Evolutionary conservation across 345 rosid species (phyloP), one percentile per base, ranked within the genome.

Genomic region (Camelina laxa): DNA sequence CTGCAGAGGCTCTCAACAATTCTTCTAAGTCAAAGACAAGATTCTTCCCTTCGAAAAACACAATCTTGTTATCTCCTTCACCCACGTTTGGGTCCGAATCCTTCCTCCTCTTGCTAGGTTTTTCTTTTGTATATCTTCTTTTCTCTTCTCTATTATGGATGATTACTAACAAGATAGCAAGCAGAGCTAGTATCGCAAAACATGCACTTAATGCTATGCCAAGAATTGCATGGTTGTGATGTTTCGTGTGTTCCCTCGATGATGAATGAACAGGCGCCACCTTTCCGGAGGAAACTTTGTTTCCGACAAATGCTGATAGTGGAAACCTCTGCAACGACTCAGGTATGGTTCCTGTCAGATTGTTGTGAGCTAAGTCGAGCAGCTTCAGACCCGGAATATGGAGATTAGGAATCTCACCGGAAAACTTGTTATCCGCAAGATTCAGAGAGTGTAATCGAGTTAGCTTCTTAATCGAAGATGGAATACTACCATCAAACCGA

Each of bases 1-100:
- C 97, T n/a, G 99, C 98, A 30, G 98, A 95, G 30, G 99, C 98
- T 69, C 96, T 88, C 78, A 92, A 74, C 80, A 95, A 80, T 79
- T 92, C 98, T 82, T 92, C 98, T 45, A 92, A 79, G 68, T 92
- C 91, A 49, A 92, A 92, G 30, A 83, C 92, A 67, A 87, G 90
- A 70, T 80, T 88, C 76, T 90, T 87, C 12, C 97, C 98, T 79
- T 92, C 87, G 55, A 90, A 95, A 82, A 92, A 92, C 73, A 89
- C 95, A 69, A 92, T 80, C 83, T 75, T 86, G 78, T 86, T 85
- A 39, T 80, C 82, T 71, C 80, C 85, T 35, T 81, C 93, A 45
- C 83, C 85, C n/a, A 77, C 6, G 72, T 57, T 70, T 77, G 76
- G 76, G 64, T 84, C 89, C 4, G 87, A 81, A 49, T 70, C 86